phyloP scores from a whole-genome alignment of 805 yeast genomes.

The Wickerhamiella qilinensis region DNA sequence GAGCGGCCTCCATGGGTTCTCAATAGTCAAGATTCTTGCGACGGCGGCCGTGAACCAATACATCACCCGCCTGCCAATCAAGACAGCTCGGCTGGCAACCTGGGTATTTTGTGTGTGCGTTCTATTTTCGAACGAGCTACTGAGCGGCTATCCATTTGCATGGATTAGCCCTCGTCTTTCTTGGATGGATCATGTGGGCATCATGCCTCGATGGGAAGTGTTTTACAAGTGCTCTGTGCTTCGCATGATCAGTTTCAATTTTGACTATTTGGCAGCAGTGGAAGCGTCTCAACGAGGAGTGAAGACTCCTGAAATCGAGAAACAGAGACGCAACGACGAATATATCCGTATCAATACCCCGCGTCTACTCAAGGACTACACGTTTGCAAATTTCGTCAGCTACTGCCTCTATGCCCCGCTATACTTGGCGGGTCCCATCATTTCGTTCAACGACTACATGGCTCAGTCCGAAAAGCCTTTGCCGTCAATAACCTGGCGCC shows the following conservation, averaged over 20 bases:
- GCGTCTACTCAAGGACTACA: slow-evolving; percentile 44
- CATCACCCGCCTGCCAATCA: slow-evolving; percentile 25
- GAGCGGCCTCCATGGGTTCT: slow-evolving; percentile 66
- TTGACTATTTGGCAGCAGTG: slow-evolving; percentile 38
- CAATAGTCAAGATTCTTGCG: slow-evolving; percentile 40
- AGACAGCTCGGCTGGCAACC: slow-evolving; percentile 19
- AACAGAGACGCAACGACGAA: neutral
- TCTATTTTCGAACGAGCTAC: slow-evolving; percentile 60
- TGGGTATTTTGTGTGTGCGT: slow-evolving; percentile 76
- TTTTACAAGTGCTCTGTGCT: slow-evolving; percentile 79
- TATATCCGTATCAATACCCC: slow-evolving; percentile 27
- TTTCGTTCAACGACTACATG: slow-evolving; percentile 81
- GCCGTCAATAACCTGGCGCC: slow-evolving; percentile 38
- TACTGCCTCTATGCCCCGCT: slow-evolving; percentile 76
- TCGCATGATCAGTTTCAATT: slow-evolving; percentile 65
- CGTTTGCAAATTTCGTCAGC: slow-evolving; percentile 48
- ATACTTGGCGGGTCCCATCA: slow-evolving; percentile 86
- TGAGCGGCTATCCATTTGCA: slow-evolving; percentile 38
- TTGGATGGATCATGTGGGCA: slow-evolving; percentile 43
- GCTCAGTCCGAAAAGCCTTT: slow-evolving; percentile 43
- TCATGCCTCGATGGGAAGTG: slow-evolving; percentile 89
- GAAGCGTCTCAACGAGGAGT: neutral
- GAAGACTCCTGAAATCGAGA: slow-evolving; percentile 4
- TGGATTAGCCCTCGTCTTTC: slow-evolving; percentile 26
- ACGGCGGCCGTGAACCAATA: slow-evolving; percentile 41